A percentile compares a stretch with the other conserved stretches of the same genome.
phyloP scores from a whole-genome alignment of 2,329 filamentous ascomycete species.

The Tothia fuscella region DNA sequence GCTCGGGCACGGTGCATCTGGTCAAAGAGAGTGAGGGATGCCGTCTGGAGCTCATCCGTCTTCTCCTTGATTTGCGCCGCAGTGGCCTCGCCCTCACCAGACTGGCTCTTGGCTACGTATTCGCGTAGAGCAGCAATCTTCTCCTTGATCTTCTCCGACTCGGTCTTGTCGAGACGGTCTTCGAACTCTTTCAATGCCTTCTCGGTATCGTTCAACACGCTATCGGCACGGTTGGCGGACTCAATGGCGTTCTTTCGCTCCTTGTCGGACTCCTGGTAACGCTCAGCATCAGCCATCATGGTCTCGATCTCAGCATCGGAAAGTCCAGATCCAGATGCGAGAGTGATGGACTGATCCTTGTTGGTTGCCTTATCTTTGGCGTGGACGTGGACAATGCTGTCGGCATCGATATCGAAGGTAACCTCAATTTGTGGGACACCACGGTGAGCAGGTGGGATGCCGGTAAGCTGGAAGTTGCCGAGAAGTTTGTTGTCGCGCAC shows the following conservation, averaged over 20 bases:
- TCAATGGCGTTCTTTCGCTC: conserved; percentile 93
- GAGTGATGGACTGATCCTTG: conserved; percentile 99
- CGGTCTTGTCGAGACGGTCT: conserved; percentile 91
- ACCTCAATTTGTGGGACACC: conserved; percentile 96
- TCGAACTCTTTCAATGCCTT: conserved; percentile 95
- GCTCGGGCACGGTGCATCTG: conserved; percentile 97
- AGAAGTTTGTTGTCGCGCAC: conserved; percentile 97
- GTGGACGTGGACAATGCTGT: conserved; percentile 94
- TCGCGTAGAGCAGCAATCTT: conserved; percentile 81
- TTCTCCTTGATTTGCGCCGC: conserved; percentile 95
- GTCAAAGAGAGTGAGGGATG: conserved; percentile 93
- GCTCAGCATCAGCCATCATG: conserved; percentile 98
- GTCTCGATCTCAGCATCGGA: conserved; percentile 88
- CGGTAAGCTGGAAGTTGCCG: conserved; percentile 98
- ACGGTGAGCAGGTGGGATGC: conserved; percentile 89
- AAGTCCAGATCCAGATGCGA: conserved; percentile 93
- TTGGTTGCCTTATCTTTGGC: conserved; percentile 98
- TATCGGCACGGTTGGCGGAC: conserved; percentile 93
- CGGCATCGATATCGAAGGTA: conserved; percentile 96
- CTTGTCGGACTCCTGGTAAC: conserved; percentile 89
- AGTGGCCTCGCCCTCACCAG: conserved; percentile 75
- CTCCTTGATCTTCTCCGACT: conserved; percentile 86
- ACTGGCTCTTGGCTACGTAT: conserved; percentile 87
- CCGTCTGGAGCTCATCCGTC: conserved; percentile 94
- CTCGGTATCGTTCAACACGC: conserved; percentile 93